Conservation (phyloP, 116 monocot species). For the Zostera marina region DNA sequence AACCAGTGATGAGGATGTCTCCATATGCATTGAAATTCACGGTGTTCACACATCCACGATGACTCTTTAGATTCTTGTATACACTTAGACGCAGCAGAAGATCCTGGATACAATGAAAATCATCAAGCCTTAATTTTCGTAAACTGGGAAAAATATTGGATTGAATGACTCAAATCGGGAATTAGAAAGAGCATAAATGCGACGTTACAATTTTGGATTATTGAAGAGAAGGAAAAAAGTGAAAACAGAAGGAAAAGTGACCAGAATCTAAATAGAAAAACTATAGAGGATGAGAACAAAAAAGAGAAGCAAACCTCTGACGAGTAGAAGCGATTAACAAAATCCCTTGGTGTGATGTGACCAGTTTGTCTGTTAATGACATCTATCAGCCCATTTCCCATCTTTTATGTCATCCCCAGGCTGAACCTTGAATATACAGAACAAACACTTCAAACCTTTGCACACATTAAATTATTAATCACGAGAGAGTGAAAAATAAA, state of each 20-base stretch:
- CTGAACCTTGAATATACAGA: too few species aligned
- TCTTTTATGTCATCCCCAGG: too few species aligned
- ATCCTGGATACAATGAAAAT: conserved; percentile 27
- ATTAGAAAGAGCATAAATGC: neutral
- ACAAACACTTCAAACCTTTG: too few species aligned
- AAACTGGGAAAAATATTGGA: neutral
- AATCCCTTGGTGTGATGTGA: conserved; percentile 29
- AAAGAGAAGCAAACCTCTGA: conserved; percentile 40
- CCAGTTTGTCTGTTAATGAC: conserved; percentile 57
- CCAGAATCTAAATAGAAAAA: too few species aligned
- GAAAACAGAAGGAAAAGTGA: too few species aligned
- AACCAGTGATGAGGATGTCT: conserved; percentile 65
- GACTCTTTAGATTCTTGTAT: conserved; percentile 44
- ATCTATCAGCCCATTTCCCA: conserved; percentile 11
- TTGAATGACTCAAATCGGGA: neutral
- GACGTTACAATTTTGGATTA: too few species aligned
- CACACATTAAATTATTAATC: too few species aligned
- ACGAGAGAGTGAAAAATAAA: too few species aligned
- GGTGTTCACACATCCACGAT: conserved; percentile 87
- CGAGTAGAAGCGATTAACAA: conserved; percentile 31
- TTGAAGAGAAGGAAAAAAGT: too few species aligned
- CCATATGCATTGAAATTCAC: conserved; percentile 71
- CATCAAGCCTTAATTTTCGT: neutral
- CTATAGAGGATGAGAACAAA: neutral
- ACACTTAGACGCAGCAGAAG: conserved; percentile 49